Percentiles rank a stretch among this genome's conserved stretches.
Evolutionary conservation across 345 rosid species (phyloP).

Genomic region (Gossypium rotundifolium): DNA sequence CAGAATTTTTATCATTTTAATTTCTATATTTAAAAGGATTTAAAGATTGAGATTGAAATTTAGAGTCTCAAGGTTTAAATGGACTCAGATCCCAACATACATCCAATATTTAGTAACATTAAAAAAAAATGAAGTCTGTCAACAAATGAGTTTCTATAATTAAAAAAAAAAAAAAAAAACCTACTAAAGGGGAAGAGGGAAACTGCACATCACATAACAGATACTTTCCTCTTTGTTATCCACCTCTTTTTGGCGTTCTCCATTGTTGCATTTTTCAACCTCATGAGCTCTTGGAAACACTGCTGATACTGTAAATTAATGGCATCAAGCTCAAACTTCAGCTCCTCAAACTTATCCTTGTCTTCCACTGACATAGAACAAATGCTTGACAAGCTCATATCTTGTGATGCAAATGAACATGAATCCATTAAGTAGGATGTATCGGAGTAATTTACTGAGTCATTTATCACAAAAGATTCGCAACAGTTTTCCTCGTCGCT

Average conservation of each 20-base stretch:
- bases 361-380: conserved; percentile 32
- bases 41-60: neutral
- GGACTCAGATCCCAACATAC: neutral
- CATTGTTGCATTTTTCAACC: conserved; percentile 59
- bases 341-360: conserved; percentile 33
- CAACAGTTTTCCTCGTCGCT: neutral
- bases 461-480: conserved; percentile 22
- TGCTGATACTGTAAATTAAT: conserved; percentile 49
- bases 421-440: conserved; percentile 29
- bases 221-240: conserved; percentile 44
- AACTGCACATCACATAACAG: conserved; percentile 17
- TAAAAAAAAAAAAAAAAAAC: neutral
- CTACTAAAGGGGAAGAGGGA: neutral
- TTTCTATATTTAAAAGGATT: neutral
- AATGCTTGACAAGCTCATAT: conserved; percentile 29
- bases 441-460: conserved; percentile 22
- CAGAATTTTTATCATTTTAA: no score
- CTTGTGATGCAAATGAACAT: conserved; percentile 37
- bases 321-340: conserved; percentile 47
- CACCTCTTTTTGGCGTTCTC: conserved; percentile 56
- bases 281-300: conserved; percentile 51
- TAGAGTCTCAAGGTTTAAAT: neutral
- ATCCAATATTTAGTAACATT: neutral
- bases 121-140: conserved; percentile 10
- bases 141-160: neutral